Evolutionary conservation across 352 stramenopile genomes (phyloP).

Genomic region (Phytophthora ramorum): DNA sequence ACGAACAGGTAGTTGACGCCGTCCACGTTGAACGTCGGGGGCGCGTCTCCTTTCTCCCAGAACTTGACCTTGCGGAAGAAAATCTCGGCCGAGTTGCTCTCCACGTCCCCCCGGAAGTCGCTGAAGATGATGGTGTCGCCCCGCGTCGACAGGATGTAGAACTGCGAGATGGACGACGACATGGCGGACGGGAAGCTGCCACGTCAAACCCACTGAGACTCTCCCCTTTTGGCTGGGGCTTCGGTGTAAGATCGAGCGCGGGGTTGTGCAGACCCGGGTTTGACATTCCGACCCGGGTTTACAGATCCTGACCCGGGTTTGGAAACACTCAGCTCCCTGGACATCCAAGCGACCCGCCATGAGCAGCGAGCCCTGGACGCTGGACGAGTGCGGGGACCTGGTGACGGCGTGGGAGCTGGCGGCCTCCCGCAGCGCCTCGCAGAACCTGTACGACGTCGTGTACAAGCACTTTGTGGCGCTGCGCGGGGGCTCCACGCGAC

Average conservation of each 20-base stretch:
- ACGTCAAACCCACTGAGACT: not conserved
- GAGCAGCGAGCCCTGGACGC: slow-evolving; percentile 27
- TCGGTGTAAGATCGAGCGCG: too few species aligned
- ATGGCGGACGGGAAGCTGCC: slow-evolving; percentile 7
- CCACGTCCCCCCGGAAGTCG: slow-evolving; percentile 94
- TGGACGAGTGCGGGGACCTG: slow-evolving; percentile 36
- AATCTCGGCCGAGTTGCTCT: slow-evolving; percentile 92
- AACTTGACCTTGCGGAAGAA: slow-evolving; percentile 99
- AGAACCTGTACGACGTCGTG: slow-evolving; percentile 34
- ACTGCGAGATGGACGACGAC: slow-evolving; percentile 94
- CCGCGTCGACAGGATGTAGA: slow-evolving; percentile 98
- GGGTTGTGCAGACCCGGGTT: too few species aligned
- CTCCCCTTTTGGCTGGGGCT: not conserved
- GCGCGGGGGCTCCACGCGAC: slow-evolving; percentile 34
- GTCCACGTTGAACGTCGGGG: slow-evolving; percentile 97
- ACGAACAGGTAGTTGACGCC: slow-evolving; percentile 98
- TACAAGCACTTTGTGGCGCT: slow-evolving; percentile 42
- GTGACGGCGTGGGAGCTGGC: slow-evolving; percentile 44
- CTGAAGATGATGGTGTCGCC: slow-evolving; percentile 99
- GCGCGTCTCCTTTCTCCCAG: slow-evolving; percentile 97
- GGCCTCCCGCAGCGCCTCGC: not conserved
- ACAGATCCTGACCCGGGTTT: too few species aligned
- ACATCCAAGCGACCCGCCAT: not conserved
- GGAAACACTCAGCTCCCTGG: too few species aligned
- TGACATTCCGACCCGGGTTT: too few species aligned